Conservation (phyloP, 495 filamentous ascomycete genomes). For the Penicillium roqueforti region DNA sequence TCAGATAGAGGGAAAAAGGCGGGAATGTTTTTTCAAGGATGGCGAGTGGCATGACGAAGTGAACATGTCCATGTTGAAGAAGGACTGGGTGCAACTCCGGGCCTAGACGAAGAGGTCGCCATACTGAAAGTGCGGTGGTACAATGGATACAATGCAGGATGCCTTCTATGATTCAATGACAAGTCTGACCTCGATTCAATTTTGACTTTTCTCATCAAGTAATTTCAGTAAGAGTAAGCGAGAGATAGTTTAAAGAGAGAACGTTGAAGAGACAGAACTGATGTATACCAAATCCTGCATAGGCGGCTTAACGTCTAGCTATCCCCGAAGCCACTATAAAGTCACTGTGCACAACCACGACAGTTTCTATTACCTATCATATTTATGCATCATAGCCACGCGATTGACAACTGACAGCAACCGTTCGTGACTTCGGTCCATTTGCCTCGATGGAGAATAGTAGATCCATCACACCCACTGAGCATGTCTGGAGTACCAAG, state of each 20-base stretch:
- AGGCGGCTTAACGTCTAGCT: neutral
- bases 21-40: neutral
- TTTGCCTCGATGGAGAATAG: neutral
- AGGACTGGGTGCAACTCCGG: neutral
- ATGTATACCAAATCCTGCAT: neutral
- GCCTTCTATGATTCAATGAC: neutral
- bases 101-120: neutral
- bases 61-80: neutral
- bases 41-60: neutral
- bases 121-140: neutral
- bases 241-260: neutral
- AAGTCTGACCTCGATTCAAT: neutral
- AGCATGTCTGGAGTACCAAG: neutral
- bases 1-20: neutral
- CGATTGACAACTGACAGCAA: conserved; percentile 14
- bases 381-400: conserved; percentile 6
- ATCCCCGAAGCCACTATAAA: neutral
- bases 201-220: neutral
- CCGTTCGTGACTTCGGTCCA: neutral
- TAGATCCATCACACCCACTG: neutral
- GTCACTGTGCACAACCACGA: neutral
- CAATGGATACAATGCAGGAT: neutral
- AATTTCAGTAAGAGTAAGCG: neutral
- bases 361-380: neutral
- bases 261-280: neutral